Evolutionary conservation across 306 rosid species (phyloP).

Genomic region (Ziziphus jujuba): DNA sequence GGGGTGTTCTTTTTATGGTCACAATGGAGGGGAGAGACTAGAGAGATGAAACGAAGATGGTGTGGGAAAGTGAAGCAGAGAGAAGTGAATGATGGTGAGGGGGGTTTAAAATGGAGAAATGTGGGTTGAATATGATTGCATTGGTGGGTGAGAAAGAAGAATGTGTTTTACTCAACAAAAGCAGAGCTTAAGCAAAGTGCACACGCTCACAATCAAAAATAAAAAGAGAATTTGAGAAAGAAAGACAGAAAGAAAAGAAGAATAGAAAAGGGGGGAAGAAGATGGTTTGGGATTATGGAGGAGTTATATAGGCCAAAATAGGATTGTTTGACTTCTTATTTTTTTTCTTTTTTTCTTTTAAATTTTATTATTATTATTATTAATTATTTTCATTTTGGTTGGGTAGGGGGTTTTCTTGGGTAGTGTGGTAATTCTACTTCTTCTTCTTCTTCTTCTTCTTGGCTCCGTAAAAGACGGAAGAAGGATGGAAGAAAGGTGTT

Average conservation of each 20-base stretch:
- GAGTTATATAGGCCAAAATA: constrained; percentile 54
- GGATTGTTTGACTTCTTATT: constrained; percentile 32
- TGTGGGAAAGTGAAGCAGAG: constrained; percentile 20
- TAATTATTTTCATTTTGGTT: too few species aligned
- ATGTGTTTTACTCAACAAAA: constrained; percentile 22
- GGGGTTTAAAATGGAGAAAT: constrained; percentile 9
- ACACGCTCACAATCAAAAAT: constrained; percentile 3
- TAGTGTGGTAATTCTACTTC: neutral
- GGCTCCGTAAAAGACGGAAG: constrained; percentile 62
- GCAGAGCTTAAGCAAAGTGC: constrained; percentile 5
- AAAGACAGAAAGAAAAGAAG: neutral
- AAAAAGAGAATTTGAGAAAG: constrained; percentile 8
- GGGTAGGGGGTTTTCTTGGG: neutral
- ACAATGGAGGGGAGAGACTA: neutral
- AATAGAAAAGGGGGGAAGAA: constrained; percentile 31
- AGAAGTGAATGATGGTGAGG: neutral
- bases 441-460: neutral
- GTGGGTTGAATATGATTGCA: constrained; percentile 20
- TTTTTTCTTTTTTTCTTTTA: neutral
- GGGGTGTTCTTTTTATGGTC: too few species aligned
- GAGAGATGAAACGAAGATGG: neutral
- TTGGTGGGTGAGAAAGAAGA: constrained; percentile 17
- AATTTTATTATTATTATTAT: too few species aligned
- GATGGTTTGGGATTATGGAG: constrained; percentile 19
- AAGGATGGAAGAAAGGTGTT: constrained; percentile 30